Percentiles rank a stretch among this genome's conserved stretches.
These are phyloP conservation scores for Nannochloropsis salina DNA, from an alignment of 108 stramenopile genomes.

Conservation along the genomic window DNA sequence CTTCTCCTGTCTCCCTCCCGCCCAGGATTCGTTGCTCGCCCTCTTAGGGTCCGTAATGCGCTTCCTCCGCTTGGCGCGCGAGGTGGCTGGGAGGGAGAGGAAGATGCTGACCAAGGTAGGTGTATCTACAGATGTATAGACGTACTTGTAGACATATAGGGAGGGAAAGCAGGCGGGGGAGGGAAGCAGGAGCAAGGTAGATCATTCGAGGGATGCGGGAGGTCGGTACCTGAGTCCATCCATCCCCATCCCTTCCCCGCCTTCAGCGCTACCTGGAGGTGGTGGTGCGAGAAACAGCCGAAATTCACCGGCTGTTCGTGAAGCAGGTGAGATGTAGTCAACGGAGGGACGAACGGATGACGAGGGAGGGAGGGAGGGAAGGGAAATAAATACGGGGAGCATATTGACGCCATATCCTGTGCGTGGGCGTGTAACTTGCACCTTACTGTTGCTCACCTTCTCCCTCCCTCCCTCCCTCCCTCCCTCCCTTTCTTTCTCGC, in stretches of 20 bases:
- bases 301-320: background rate
- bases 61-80: background rate
- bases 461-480: background rate
- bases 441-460: background rate
- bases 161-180: background rate
- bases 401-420: background rate
- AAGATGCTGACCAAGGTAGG: background rate
- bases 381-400: background rate
- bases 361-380: conserved; percentile 1
- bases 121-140: too few relatives aligned
- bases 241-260: background rate
- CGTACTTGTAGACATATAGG: background rate
- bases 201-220: too few relatives aligned
- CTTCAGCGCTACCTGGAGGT: background rate
- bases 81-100: background rate
- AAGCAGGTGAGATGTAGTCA: background rate
- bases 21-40: background rate
- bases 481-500: background rate
- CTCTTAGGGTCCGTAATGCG: background rate
- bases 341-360: background rate
- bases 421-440: background rate
- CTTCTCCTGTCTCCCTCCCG: background rate
- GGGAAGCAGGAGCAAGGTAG: too few relatives aligned
- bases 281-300: background rate
- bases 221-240: background rate